phyloP scores from a whole-genome alignment of 441 rosid genomes.

The Kokia cookei region DNA sequence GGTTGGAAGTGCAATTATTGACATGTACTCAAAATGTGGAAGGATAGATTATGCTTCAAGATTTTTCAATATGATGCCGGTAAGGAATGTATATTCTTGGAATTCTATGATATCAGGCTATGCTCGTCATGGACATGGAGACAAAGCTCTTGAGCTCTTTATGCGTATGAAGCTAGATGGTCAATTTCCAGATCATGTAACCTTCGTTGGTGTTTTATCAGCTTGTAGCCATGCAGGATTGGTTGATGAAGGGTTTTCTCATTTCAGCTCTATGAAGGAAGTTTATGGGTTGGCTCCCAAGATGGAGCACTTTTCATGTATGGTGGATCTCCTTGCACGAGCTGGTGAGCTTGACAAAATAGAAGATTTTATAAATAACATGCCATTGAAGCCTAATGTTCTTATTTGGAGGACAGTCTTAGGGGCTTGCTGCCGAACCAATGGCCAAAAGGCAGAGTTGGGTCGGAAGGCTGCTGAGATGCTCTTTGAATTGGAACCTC shows the following conservation, averaged over 20 bases:
- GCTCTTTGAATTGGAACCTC: constrained; percentile 74
- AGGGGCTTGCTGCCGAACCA: constrained; percentile 74
- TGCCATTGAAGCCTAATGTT: constrained; percentile 75
- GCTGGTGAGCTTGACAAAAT: constrained; percentile 72
- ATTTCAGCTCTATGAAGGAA: constrained; percentile 65
- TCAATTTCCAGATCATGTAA: constrained; percentile 68
- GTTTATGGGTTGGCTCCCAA: constrained; percentile 50
- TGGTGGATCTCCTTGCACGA: constrained; percentile 87
- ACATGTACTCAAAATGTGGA: constrained; percentile 93
- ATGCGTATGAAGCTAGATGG: constrained; percentile 54
- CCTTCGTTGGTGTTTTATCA: constrained; percentile 79
- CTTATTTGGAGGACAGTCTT: constrained; percentile 87
- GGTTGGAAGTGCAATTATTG: constrained; percentile 84
- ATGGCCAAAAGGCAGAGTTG: constrained; percentile 50
- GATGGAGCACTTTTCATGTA: constrained; percentile 77
- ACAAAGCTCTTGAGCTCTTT: constrained; percentile 61
- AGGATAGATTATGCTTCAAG: constrained; percentile 80
- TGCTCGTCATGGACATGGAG: constrained; percentile 80
- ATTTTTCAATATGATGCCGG: constrained; percentile 59
- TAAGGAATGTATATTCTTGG: constrained; percentile 82
- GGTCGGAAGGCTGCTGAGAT: constrained; percentile 71
- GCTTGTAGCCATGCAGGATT: constrained; percentile 90
- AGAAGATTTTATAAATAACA: constrained; percentile 51
- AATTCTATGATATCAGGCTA: constrained; percentile 85
- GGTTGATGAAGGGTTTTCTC: constrained; percentile 65